Conservation (phyloP, 345 rosid species). For the Eucalyptus microcorys region DNA sequence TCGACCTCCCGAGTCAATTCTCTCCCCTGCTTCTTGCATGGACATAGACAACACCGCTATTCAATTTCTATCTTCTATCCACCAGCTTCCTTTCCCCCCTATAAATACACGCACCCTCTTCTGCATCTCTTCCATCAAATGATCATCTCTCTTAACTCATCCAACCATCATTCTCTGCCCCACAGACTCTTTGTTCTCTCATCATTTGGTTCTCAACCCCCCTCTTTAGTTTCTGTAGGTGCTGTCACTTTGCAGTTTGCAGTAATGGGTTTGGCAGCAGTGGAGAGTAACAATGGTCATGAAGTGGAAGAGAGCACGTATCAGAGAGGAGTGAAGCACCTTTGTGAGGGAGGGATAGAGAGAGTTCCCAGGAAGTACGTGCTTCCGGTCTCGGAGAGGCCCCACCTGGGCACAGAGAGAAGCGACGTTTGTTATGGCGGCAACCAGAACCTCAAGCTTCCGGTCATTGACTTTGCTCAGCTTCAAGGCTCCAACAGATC, state of each 20-base stretch:
- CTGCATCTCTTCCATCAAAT: background rate
- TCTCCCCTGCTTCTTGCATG: background rate
- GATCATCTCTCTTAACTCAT: background rate
- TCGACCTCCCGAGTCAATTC: background rate
- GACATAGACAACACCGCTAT: background rate
- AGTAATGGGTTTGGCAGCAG: background rate
- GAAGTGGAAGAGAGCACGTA: background rate
- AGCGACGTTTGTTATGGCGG: background rate
- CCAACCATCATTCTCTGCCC: background rate
- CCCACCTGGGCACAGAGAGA: background rate
- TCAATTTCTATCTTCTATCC: background rate
- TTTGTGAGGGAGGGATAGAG: slow-evolving; percentile 8
- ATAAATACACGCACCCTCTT: background rate
- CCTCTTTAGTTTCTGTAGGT: background rate
- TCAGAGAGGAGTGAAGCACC: slow-evolving; percentile 21
- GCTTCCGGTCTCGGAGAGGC: slow-evolving; percentile 13
- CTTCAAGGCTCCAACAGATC: slow-evolving; percentile 8
- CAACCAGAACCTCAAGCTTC: background rate
- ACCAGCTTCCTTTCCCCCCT: background rate
- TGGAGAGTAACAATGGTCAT: background rate
- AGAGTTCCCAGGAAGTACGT: slow-evolving; percentile 18
- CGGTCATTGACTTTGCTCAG: slow-evolving; percentile 15
- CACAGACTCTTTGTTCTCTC: background rate
- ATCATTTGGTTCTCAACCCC: background rate
- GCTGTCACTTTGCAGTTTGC: background rate